phyloP scores from a whole-genome alignment of 148 eudicot species.

The Camellia japonica region DNA sequence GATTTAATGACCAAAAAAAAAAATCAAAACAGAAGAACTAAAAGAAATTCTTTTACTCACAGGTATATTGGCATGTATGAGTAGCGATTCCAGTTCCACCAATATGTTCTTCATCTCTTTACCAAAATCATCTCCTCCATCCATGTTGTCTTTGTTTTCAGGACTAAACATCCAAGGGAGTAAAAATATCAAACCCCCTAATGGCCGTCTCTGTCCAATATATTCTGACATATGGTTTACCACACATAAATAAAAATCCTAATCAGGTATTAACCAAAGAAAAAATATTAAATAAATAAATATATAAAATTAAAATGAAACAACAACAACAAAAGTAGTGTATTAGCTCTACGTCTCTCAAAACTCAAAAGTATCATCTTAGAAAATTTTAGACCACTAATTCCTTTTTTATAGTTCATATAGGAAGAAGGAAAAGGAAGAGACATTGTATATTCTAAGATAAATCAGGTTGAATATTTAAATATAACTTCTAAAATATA shows the following conservation, averaged over 20 bases:
- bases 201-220: constrained; percentile 63
- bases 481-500: not conserved
- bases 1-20: not conserved
- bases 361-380: constrained; percentile 1
- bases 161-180: constrained; percentile 66
- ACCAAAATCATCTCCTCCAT: constrained; percentile 35
- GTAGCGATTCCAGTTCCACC: constrained; percentile 67
- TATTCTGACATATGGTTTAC: constrained; percentile 51
- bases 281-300: not conserved
- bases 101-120: constrained; percentile 44
- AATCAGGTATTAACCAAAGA: constrained; percentile 11
- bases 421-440: not conserved
- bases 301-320: not conserved
- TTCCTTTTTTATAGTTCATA: not conserved
- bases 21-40: not conserved
- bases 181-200: constrained; percentile 84
- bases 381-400: not conserved
- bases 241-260: not conserved
- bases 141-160: constrained; percentile 34
- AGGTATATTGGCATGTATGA: constrained; percentile 73
- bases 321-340: not conserved
- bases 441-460: not conserved
- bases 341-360: not conserved
- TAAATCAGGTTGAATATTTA: not conserved
- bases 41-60: constrained; percentile 49